Percentiles rank a stretch among this genome's conserved stretches.
Evolutionary conservation across 2,329 filamentous ascomycete genomes (phyloP).

Genomic region (Colletotrichum tropicicola): DNA sequence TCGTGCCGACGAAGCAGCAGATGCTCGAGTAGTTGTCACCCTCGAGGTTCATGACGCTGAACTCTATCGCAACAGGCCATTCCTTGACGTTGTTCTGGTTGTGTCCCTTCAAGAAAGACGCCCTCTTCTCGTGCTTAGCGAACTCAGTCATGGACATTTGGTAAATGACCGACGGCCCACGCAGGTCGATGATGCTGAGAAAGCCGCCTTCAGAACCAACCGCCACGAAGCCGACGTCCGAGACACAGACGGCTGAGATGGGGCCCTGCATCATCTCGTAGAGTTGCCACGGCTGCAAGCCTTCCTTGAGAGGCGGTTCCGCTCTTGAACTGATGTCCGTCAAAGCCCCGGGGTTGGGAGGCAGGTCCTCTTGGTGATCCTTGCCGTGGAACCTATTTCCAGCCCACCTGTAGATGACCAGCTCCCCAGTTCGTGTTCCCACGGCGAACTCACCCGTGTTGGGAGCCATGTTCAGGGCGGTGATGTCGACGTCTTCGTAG

Average conservation of each 20-base stretch:
- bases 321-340: constrained; percentile 78
- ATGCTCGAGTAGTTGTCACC: constrained; percentile 97
- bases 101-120: constrained; percentile 72
- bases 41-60: constrained; percentile 92
- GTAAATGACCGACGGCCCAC: constrained; percentile 87
- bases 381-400: constrained; percentile 77
- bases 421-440: constrained; percentile 84
- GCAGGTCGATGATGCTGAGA: constrained; percentile 84
- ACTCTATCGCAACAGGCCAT: constrained; percentile 85
- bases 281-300: constrained; percentile 80
- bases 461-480: constrained; percentile 82
- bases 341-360: constrained; percentile 72
- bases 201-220: constrained; percentile 86
- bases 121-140: constrained; percentile 77
- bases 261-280: constrained; percentile 86
- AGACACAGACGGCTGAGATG: constrained; percentile 81
- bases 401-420: constrained; percentile 90
- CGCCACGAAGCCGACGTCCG: constrained; percentile 93
- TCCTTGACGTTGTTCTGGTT: constrained; percentile 64
- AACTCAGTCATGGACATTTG: constrained; percentile 78
- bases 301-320: constrained; percentile 79
- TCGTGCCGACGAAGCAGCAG: constrained; percentile 90
- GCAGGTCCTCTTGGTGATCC: constrained; percentile 57
- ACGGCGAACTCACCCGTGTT: constrained; percentile 85
- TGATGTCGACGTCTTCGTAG: constrained; percentile 80